These are phyloP conservation scores for Ogataea trehalophila DNA, from an alignment of 805 yeast genomes.

Conservation along the genomic window DNA sequence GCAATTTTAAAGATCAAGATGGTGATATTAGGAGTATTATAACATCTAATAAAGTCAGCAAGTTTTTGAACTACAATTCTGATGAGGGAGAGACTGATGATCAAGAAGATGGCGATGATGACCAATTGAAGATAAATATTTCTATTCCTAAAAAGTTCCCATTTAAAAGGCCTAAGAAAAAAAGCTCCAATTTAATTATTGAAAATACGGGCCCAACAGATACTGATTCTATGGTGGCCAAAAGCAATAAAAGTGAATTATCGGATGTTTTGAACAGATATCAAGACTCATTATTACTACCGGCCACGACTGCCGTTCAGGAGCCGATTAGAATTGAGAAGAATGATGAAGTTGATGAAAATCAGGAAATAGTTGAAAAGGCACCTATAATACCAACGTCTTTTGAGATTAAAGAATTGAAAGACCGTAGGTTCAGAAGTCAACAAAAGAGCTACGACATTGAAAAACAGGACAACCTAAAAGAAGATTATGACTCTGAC, in stretches of 20 bases:
- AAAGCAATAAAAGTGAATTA: background rate
- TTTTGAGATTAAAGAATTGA: conserved; percentile 15
- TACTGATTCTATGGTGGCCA: background rate
- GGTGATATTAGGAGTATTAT: background rate
- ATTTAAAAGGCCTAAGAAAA: background rate
- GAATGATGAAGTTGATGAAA: background rate
- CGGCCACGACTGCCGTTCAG: background rate
- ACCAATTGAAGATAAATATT: background rate
- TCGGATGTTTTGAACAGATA: conserved; percentile 1
- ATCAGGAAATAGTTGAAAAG: background rate
- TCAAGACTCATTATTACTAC: background rate
- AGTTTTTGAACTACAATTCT: background rate
- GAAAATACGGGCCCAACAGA: background rate
- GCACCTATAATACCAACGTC: conserved; percentile 15
- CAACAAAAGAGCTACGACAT: conserved; percentile 9
- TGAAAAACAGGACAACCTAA: conserved; percentile 12
- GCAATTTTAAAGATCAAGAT: background rate
- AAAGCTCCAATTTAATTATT: too few species aligned
- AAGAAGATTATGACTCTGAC: conserved; percentile 20
- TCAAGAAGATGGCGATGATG: background rate
- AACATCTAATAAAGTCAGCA: background rate
- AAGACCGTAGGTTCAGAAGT: conserved; percentile 18
- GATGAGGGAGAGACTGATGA: background rate
- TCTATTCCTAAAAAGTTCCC: too few species aligned
- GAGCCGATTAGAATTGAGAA: background rate